Base-by-base conservation (phyloP, 2,329 filamentous ascomycete species). In the Calonectria montana region DNA sequence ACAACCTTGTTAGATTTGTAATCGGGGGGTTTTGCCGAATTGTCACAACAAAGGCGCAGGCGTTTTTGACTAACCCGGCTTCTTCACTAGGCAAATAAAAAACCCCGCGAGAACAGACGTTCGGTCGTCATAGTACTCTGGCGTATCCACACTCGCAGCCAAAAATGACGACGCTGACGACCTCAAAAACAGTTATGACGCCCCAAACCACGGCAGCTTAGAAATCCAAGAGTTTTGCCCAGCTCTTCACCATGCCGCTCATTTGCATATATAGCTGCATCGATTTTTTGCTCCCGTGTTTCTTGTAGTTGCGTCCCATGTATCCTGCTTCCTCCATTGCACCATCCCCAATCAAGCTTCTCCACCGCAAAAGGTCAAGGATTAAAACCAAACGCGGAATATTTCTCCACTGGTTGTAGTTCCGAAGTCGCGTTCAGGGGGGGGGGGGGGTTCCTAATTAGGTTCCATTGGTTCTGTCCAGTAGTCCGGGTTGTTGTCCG, bases 131-230 rank as follows among this genome's bases (percentile, higher is more conserved):
- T 65, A 31, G 39, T 29, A 35, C 39, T 16, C 23, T 31, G 18
- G 10, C 25, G 35, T 48, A 47, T 23, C 29, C 55, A 43, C 43
- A 15, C 35, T 47, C 8, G 31, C 25, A 31, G 7, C 43, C 55
- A 15, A 63, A 63, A 70, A 70, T 65, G 67, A 70, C 67, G 67
- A 65, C 67, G 62, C 67, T 70, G 62, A 70, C 67, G 41, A 4
- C 37, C 15, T 57, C 39, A 64, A 43, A 43, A 29, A 47, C 31
- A 35, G 31, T 41, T 29, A 70, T 70, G 61, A 70, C 50, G 61
- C 50, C 50, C 63, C 31, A 65, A 65, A 50, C 48, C 31, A 25
- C 29, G 45, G 35, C 23, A 39, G 66, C 43, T 65, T 70, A 70
- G 61, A 70, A 65, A 70, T 59, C 67, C 25, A 57, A 29, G 5